Percentiles rank a stretch among this genome's conserved stretches.
Evolutionary conservation across 768 basidiomycete genomes (phyloP).

Genomic region (Cubamyces sp.): DNA sequence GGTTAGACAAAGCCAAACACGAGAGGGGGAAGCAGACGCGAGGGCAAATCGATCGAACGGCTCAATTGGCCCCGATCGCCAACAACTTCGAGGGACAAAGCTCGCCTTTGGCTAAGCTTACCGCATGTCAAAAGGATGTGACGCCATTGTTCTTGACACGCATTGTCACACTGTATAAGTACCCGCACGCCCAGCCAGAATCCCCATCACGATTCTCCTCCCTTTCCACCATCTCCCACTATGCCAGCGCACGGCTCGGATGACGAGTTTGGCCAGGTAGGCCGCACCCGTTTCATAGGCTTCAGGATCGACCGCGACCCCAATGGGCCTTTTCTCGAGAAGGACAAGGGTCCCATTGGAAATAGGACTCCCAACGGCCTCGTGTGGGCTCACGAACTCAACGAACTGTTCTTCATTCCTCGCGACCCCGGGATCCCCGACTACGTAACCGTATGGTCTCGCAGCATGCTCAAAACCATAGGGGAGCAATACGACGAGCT

Average conservation of each 20-base stretch:
- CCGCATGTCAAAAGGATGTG: too few relatives aligned
- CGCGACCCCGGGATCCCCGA: constrained; percentile 24
- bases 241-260: not conserved
- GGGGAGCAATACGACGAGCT: constrained; percentile 36
- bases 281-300: constrained; percentile 9
- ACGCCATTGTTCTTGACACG: too few relatives aligned
- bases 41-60: too few relatives aligned
- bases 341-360: constrained; percentile 26
- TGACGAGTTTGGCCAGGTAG: not conserved
- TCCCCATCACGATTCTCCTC: not conserved
- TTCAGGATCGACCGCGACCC: constrained; percentile 9
- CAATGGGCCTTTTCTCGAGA: constrained; percentile 19
- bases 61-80: too few relatives aligned
- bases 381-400: constrained; percentile 22
- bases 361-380: constrained; percentile 23
- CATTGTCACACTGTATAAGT: too few relatives aligned
- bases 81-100: too few relatives aligned
- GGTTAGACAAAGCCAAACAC: too few relatives aligned
- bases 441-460: constrained; percentile 38
- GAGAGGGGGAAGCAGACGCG: too few relatives aligned
- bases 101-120: too few relatives aligned
- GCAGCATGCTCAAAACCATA: constrained; percentile 40
- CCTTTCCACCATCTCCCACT: not conserved
- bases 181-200: not conserved
- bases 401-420: constrained; percentile 20